Evolutionary conservation across 2,329 filamentous ascomycete species (phyloP).

Genomic region (Thielaviopsis euricoi): DNA sequence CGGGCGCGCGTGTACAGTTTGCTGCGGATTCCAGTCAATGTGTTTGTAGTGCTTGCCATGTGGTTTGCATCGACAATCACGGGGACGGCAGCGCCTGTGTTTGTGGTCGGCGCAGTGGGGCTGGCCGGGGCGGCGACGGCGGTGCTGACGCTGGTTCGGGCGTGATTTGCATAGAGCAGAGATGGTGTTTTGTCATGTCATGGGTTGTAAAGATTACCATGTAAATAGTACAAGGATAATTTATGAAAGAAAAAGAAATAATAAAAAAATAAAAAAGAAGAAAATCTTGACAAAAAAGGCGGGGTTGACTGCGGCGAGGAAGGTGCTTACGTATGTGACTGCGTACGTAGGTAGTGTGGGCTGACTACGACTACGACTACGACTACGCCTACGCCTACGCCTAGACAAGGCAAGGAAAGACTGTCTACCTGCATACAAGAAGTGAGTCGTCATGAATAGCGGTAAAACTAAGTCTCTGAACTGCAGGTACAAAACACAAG

Average conservation of each 20-base stretch:
- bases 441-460: too few relatives aligned
- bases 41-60: conserved; percentile 36
- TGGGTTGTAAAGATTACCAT: too few relatives aligned
- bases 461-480: too few relatives aligned
- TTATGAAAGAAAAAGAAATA: neutral
- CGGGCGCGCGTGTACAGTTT: conserved; percentile 36
- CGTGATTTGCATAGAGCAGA: neutral
- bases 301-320: neutral
- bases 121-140: conserved; percentile 17
- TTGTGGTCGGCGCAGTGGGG: conserved; percentile 18
- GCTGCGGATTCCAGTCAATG: conserved; percentile 39
- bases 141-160: conserved; percentile 9
- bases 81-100: conserved; percentile 16
- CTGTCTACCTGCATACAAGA: neutral
- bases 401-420: neutral
- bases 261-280: neutral
- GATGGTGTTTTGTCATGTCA: too few relatives aligned
- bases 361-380: too few relatives aligned
- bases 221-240: neutral
- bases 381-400: too few relatives aligned
- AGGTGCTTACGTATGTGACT: neutral
- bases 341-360: too few relatives aligned
- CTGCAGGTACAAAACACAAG: too few relatives aligned
- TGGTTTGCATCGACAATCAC: conserved; percentile 19
- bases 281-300: neutral